Evolutionary conservation across 805 yeast genomes (phyloP).

Genomic region (Hanseniaspora valbyensis): DNA sequence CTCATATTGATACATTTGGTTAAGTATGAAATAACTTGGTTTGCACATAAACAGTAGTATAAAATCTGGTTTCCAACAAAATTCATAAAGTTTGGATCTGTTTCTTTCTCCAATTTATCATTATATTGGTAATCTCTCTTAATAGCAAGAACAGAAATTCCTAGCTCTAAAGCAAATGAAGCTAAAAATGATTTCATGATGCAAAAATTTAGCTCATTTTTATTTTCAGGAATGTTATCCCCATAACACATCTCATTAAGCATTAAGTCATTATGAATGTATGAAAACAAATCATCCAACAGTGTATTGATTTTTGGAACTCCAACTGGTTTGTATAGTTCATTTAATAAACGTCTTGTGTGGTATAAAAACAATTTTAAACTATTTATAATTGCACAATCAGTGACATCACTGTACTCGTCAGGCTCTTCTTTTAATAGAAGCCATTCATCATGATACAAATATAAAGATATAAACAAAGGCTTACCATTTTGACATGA

Average conservation of each 20-base stretch:
- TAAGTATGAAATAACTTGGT: conserved; percentile 3
- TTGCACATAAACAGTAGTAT: conserved; percentile 1
- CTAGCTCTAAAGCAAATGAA: conserved; percentile 2
- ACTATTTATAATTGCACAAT: background rate
- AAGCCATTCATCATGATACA: conserved; percentile 16
- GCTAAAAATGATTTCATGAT: background rate
- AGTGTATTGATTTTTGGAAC: conserved; percentile 3
- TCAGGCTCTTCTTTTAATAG: conserved; percentile 1
- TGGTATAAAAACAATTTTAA: conserved; percentile 10
- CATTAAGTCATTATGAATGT: background rate
- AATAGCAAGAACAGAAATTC: conserved; percentile 3
- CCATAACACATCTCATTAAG: conserved; percentile 11
- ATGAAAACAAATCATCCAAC: background rate
- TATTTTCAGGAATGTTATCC: conserved; percentile 1
- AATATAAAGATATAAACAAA: conserved; percentile 14
- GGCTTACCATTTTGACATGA: conserved; percentile 25
- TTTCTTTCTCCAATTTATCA: background rate
- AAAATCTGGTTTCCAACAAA: conserved; percentile 4
- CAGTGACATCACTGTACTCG: background rate
- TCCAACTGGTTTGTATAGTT: conserved; percentile 10
- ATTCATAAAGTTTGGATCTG: background rate
- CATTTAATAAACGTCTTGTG: background rate
- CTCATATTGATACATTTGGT: conserved; percentile 9
- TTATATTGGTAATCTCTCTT: conserved; percentile 3
- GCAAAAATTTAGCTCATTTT: background rate